Conservation (phyloP, 805 yeast species). For the Candida maltosa region DNA sequence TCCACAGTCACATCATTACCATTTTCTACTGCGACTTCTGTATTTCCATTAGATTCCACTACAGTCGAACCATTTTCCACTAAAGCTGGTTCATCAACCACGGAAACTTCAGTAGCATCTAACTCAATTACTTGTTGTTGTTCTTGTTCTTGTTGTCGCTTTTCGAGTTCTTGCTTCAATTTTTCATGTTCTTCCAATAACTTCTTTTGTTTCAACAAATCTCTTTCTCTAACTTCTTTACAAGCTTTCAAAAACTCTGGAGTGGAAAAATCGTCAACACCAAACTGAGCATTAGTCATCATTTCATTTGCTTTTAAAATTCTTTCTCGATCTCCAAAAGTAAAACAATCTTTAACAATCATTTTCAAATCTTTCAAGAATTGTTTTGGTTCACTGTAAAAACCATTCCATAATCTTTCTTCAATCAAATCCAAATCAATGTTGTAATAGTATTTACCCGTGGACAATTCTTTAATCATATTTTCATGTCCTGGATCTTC, state of each 20-base stretch:
- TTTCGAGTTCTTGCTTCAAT: conserved; percentile 21
- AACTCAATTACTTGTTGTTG: too few relatives aligned
- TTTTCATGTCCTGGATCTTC: conserved; percentile 49
- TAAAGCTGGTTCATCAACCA: too few relatives aligned
- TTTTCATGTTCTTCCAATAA: conserved; percentile 34
- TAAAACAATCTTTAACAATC: conserved; percentile 75
- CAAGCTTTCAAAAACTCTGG: conserved; percentile 77
- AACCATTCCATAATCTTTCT: conserved; percentile 96
- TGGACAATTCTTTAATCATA: conserved; percentile 75
- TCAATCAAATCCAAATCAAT: conserved; percentile 94
- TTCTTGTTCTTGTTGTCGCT: conserved; percentile 3
- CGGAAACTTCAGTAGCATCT: too few relatives aligned
- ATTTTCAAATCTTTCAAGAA: conserved; percentile 79
- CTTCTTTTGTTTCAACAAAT: conserved; percentile 48
- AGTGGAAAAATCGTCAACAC: conserved; percentile 80
- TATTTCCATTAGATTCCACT: too few relatives aligned
- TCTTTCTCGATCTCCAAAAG: conserved; percentile 80
- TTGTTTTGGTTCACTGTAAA: conserved; percentile 87
- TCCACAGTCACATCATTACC: neutral
- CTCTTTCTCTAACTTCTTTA: conserved; percentile 67
- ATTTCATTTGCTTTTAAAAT: conserved; percentile 82
- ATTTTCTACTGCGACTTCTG: neutral
- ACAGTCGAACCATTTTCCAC: too few relatives aligned
- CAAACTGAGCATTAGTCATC: conserved; percentile 95
- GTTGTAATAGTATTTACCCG: conserved; percentile 72